Evolutionary conservation across 768 basidiomycete species (phyloP).

Genomic region (Naganishia onofrii): DNA sequence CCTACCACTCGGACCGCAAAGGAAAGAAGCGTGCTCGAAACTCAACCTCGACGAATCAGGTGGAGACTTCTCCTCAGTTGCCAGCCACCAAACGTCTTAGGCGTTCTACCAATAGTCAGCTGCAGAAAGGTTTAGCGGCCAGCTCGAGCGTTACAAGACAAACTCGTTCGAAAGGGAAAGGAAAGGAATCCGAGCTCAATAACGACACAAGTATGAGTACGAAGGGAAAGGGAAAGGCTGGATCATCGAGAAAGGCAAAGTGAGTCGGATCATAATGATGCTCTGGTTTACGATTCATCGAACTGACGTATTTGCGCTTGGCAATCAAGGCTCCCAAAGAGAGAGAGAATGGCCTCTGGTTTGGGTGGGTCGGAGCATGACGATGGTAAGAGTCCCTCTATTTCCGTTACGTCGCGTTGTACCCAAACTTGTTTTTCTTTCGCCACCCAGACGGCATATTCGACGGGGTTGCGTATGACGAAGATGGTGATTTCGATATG

Average conservation of each 20-base stretch:
- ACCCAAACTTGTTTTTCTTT: neutral
- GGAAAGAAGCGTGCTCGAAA: conserved; percentile 89
- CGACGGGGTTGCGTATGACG: conserved; percentile 62
- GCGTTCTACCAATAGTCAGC: conserved; percentile 5
- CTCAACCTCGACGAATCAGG: conserved; percentile 65
- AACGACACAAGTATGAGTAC: conserved; percentile 73
- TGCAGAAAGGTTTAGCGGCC: neutral
- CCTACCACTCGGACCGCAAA: conserved; percentile 60
- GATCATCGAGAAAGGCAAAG: conserved; percentile 27
- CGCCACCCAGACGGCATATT: neutral
- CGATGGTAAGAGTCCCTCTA: conserved; percentile 54
- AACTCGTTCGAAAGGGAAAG: conserved; percentile 62
- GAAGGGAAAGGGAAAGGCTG: conserved; percentile 56
- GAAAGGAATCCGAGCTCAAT: conserved; percentile 54
- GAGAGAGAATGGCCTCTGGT: conserved; percentile 34
- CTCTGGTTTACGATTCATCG: neutral
- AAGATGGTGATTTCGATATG: conserved; percentile 76
- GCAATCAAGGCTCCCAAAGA: conserved; percentile 61
- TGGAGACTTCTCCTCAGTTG: conserved; percentile 26
- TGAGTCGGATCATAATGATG: conserved; percentile 19
- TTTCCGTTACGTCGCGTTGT: conserved; percentile 2
- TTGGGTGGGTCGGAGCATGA: conserved; percentile 36
- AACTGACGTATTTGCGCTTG: neutral
- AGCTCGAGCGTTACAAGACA: conserved; percentile 36
- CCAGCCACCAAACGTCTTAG: conserved; percentile 12